Percentiles rank a stretch among this genome's conserved stretches.
phyloP scores from a whole-genome alignment of 2,329 filamentous ascomycete genomes.

The Neophaeococcomyces aloes region DNA sequence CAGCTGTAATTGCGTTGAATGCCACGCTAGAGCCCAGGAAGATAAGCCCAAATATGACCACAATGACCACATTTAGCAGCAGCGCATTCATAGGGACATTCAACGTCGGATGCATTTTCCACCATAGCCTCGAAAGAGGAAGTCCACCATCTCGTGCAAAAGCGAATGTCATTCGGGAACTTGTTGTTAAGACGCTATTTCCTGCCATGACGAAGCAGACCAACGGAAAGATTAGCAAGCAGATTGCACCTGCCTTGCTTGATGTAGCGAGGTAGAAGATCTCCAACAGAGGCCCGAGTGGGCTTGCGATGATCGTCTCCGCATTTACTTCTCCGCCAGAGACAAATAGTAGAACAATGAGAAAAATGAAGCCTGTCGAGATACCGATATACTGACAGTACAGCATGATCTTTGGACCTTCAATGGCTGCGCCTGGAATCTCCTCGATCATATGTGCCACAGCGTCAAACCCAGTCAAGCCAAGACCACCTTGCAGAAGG shows the following conservation, averaged over 20 bases:
- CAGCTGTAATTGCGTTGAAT: constrained; percentile 48
- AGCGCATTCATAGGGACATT: constrained; percentile 39
- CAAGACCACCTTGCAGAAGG: constrained; percentile 41
- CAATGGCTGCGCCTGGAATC: constrained; percentile 36
- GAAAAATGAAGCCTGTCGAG: constrained; percentile 51
- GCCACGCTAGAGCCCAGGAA: constrained; percentile 46
- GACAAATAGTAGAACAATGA: constrained; percentile 54
- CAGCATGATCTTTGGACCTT: constrained; percentile 57
- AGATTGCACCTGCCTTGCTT: constrained; percentile 51
- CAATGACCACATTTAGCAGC: constrained; percentile 45
- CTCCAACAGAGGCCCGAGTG: constrained; percentile 49
- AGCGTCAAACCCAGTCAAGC: constrained; percentile 26
- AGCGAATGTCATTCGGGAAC: constrained; percentile 55
- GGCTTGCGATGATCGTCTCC: constrained; percentile 43
- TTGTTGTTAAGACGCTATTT: constrained; percentile 55
- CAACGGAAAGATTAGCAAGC: constrained; percentile 46
- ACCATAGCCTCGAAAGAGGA: constrained; percentile 37
- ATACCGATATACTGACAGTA: constrained; percentile 53
- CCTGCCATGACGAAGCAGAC: constrained; percentile 41
- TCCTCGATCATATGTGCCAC: constrained; percentile 45
- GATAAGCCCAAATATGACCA: constrained; percentile 47
- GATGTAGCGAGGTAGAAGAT: constrained; percentile 54
- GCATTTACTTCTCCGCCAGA: constrained; percentile 40
- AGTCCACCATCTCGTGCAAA: constrained; percentile 59
- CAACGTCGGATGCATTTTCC: constrained; percentile 41